These are phyloP conservation scores for Juncus effusus DNA, from an alignment of 176 grass and related monocot species.

Conservation along the genomic window DNA sequence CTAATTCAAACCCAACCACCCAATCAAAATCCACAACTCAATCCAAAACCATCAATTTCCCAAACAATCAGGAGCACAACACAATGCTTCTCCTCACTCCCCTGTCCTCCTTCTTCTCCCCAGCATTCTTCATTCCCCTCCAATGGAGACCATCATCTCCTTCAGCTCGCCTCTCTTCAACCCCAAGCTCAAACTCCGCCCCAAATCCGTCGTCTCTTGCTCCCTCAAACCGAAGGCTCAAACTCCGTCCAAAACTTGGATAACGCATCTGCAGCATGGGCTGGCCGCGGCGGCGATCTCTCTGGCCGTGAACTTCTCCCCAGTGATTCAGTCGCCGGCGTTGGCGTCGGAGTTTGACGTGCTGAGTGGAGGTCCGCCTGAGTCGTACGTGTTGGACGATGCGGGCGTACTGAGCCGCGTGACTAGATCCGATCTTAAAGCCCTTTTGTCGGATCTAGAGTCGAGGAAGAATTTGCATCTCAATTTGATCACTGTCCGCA, in stretches of 20 bases:
- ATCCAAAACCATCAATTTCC: neutral
- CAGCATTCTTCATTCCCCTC: conserved; percentile 8
- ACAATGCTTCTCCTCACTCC: conserved; percentile 29
- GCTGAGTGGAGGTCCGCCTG: conserved; percentile 68
- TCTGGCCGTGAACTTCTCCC: conserved; percentile 64
- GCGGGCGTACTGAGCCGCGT: conserved; percentile 93
- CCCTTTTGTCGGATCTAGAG: conserved; percentile 67
- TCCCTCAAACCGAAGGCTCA: conserved; percentile 31
- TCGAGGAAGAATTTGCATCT: conserved; percentile 76
- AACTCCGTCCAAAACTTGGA: conserved; percentile 37
- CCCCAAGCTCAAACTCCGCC: conserved; percentile 31
- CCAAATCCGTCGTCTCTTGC: conserved; percentile 34
- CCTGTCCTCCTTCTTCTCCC: conserved; percentile 8
- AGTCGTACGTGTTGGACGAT: conserved; percentile 85
- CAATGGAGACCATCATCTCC: conserved; percentile 92
- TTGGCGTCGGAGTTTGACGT: conserved; percentile 89
- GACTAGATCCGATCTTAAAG: conserved; percentile 85
- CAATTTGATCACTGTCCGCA: conserved; percentile 90
- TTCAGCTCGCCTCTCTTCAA: conserved; percentile 49
- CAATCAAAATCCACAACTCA: conserved; percentile 56
- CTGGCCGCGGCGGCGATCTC: conserved; percentile 66
- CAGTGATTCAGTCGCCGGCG: conserved; percentile 40
- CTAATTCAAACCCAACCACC: conserved; percentile 63
- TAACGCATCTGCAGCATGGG: conserved; percentile 68
- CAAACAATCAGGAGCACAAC: conserved; percentile 29